A percentile compares a stretch with the other conserved stretches of the same genome.
Conservation (phyloP, 495 filamentous ascomycete genomes). For the Niebla homalea region DNA sequence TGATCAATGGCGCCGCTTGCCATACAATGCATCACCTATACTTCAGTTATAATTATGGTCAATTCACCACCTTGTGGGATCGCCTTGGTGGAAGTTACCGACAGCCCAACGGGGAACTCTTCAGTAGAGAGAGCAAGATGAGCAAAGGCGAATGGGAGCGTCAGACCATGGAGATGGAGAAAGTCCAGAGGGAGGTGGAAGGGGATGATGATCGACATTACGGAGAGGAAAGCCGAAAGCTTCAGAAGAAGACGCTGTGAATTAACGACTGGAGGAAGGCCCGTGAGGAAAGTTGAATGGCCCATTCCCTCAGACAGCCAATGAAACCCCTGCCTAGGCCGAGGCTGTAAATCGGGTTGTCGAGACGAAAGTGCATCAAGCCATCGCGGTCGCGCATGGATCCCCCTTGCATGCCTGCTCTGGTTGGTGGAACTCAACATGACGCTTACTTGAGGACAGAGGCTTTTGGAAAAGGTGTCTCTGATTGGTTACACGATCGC, state of each 20-base stretch:
- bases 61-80: constrained; percentile 94
- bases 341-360: too few relatives aligned
- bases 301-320: too few relatives aligned
- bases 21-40: constrained; percentile 96
- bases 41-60: constrained; percentile 98
- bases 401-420: too few relatives aligned
- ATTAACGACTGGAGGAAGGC: not conserved
- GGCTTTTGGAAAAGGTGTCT: too few relatives aligned
- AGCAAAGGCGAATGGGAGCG: constrained; percentile 64
- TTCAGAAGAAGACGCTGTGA: constrained; percentile 32
- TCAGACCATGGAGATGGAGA: constrained; percentile 78
- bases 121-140: constrained; percentile 82
- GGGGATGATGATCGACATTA: constrained; percentile 76
- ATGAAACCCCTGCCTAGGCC: too few relatives aligned
- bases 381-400: too few relatives aligned
- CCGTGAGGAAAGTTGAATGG: not conserved
- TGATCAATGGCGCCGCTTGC: constrained; percentile 92
- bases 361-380: too few relatives aligned
- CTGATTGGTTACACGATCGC: too few relatives aligned
- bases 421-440: too few relatives aligned
- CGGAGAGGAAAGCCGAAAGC: constrained; percentile 33
- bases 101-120: constrained; percentile 75
- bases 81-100: constrained; percentile 80
- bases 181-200: constrained; percentile 69
- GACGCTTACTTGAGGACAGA: too few relatives aligned